Evolutionary conservation across 2,329 filamentous ascomycete genomes (phyloP), one percentile per base, ranked within the genome.

Genomic region (Verticillium klebahnii): DNA sequence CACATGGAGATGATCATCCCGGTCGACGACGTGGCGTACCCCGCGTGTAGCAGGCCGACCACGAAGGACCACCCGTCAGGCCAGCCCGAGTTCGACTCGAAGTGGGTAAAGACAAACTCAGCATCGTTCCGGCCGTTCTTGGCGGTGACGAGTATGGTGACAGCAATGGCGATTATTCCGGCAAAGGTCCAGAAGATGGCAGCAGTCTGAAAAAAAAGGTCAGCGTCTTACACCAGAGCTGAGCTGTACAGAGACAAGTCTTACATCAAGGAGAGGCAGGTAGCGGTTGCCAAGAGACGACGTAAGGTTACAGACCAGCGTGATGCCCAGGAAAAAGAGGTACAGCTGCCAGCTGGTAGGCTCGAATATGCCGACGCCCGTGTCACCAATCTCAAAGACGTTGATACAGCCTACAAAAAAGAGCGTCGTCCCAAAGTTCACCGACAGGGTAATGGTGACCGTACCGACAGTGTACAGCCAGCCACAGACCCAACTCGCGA

Each of bases 1-100:
- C 87, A 90, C 89, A 91, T 91, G 64, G 86, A 89, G 71, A 92
- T 88, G 63, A 92, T 89, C 89, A 92, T 92, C 75, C 90, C 90
- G 0, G 89, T 91, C 17, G 88, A 89, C 5, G 89, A 91, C 14
- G 89, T 91, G 56, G 87, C 88, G 69, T 92, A 91, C 64, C 86
- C 89, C 58, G 87, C 89, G 68, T 91, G 89, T 25, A 91, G 78
- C 34, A 92, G 80, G 70, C 89, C 89, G 62, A 92, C 86, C 70
- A 84, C 86, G 77, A 90, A 91, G 4, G 88, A 88, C 89, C 89
- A 91, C 69, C 89, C 89, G 54, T 82, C 78, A 5, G 80, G 77
- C 89, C 89, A 93, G 62, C 89, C 89, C 4, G 89, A 90, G 63
- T 82, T 82, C 29, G 82, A 78, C 70, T 90, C 87, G 69, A 92